phyloP scores from a whole-genome alignment of 2,329 filamentous ascomycete genomes.

The Aspergillus brunneoviolaceus region DNA sequence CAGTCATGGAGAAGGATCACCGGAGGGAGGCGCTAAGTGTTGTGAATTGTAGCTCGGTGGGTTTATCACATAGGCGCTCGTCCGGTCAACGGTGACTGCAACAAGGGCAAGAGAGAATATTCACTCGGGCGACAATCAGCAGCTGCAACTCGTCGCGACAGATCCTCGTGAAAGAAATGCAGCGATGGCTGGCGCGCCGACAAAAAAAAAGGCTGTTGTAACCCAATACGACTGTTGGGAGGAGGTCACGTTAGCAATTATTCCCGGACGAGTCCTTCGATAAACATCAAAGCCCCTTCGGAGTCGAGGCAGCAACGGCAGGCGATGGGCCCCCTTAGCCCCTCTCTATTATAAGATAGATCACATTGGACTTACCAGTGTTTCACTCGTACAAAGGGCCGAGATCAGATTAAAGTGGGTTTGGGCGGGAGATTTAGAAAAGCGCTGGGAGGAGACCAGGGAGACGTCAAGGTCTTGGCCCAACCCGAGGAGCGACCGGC shows the following conservation, averaged over 20 bases:
- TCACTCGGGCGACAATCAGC: conserved; percentile 2
- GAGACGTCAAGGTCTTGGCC: conserved; percentile 33
- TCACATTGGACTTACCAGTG: conserved; percentile 18
- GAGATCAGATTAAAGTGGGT: conserved; percentile 16
- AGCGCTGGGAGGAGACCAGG: conserved; percentile 20
- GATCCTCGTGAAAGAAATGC: neutral
- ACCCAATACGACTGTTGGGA: conserved; percentile 21
- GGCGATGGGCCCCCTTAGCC: conserved; percentile 2
- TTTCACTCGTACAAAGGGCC: conserved; percentile 14
- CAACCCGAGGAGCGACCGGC: conserved; percentile 30
- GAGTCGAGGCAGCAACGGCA: conserved; percentile 3
- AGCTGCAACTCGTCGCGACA: conserved; percentile 11
- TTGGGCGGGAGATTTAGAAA: conserved; percentile 16
- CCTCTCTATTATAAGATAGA: neutral
- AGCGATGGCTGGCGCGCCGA: conserved; percentile 14
- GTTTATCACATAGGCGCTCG: conserved; percentile 19
- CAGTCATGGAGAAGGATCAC: conserved; percentile 57
- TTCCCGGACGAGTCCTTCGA: conserved; percentile 21
- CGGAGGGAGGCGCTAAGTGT: conserved; percentile 2
- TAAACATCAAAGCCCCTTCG: conserved; percentile 14
- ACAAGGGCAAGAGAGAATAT: neutral
- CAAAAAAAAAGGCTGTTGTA: conserved; percentile 1
- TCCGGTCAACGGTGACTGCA: neutral
- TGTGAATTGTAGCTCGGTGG: conserved; percentile 7
- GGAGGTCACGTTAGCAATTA: conserved; percentile 36